Conservation (phyloP, 345 rosid genomes). For the Eucalyptus viminalis region DNA sequence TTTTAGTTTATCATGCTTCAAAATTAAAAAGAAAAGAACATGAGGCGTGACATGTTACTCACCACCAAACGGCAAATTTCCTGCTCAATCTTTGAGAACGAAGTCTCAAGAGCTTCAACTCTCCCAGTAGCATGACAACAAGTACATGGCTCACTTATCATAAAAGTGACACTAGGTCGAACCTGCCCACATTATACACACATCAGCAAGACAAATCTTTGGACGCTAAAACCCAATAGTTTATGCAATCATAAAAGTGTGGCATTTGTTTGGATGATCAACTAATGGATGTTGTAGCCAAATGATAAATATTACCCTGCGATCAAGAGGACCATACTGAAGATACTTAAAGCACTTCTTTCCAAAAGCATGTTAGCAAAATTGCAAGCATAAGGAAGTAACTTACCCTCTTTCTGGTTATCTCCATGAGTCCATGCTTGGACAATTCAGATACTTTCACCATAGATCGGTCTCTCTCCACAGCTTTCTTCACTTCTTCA, state of each 20-base stretch:
- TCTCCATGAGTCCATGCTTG: constrained; percentile 95
- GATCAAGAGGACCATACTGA: neutral
- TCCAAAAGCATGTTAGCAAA: neutral
- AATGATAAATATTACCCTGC: neutral
- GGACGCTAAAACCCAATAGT: neutral
- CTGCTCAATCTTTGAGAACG: constrained; percentile 93
- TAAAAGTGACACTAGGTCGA: constrained; percentile 92
- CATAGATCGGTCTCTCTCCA: constrained; percentile 79
- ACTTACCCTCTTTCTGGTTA: constrained; percentile 91
- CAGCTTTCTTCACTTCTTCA: constrained; percentile 88
- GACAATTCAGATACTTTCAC: constrained; percentile 94
- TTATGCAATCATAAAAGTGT: neutral
- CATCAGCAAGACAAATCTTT: neutral
- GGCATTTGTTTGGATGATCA: neutral
- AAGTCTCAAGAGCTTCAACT: constrained; percentile 93
- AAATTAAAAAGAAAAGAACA: neutral
- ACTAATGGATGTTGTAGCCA: neutral
- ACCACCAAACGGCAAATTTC: constrained; percentile 80
- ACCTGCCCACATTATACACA: constrained; percentile 40
- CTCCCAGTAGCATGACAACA: constrained; percentile 96
- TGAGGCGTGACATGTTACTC: constrained; percentile 15
- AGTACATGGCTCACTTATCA: constrained; percentile 90
- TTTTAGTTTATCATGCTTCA: neutral
- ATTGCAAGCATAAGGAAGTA: neutral
- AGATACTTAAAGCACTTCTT: neutral